Base-by-base conservation (phyloP, 2,329 filamentous ascomycete genomes). In the Fusarium mundagurra region DNA sequence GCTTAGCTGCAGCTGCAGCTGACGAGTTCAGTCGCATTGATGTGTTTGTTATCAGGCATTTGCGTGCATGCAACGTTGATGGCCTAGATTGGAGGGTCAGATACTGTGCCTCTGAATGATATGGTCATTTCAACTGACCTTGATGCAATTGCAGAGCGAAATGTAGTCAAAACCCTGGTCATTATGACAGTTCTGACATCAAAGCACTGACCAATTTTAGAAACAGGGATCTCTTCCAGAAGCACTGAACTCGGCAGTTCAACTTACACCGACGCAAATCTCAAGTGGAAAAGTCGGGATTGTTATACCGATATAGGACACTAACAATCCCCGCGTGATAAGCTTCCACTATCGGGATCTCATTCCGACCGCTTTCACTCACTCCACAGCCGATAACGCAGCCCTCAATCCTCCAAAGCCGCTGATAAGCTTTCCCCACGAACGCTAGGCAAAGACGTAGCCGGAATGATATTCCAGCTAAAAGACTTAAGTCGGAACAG, bases 401-500 rank as follows among this genome's bases (percentile, higher is more conserved):
- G 6, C 12, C 27, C n/a, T 16, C 27, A n/a, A n/a, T 16, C 44
- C 36, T 18, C 29, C 24, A 65, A 69, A 54, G 61, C 69, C 64
- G 59, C n/a, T 54, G 53, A 66, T 71, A 69, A 75, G 74, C 68
- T 45, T 47, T 51, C 31, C 22, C 16, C 48, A 45, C 57, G 29
- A 54, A 24, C 38, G 36, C 68, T 71, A 58, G 68, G 75, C 31
- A 66, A 71, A 44, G 50, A 31, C 24, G 18, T 12, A 22, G 27
- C 51, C 70, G 68, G 62, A 53, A 67, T 36, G 34, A 7, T 24
- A 38, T 64, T 61, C 50, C 55, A 61, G 31, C 27, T 16, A 33
- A 57, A 45, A 60, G 48, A 62, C 66, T 70, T 68, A 72, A 76
- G 67, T 76, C 76, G 76, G 76, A 68, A 78, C 50, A 53, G 27